Base-by-base conservation (phyloP, 225 moss, liverwort and hornwort genomes). In the Pseudisothecium myosuroides region DNA sequence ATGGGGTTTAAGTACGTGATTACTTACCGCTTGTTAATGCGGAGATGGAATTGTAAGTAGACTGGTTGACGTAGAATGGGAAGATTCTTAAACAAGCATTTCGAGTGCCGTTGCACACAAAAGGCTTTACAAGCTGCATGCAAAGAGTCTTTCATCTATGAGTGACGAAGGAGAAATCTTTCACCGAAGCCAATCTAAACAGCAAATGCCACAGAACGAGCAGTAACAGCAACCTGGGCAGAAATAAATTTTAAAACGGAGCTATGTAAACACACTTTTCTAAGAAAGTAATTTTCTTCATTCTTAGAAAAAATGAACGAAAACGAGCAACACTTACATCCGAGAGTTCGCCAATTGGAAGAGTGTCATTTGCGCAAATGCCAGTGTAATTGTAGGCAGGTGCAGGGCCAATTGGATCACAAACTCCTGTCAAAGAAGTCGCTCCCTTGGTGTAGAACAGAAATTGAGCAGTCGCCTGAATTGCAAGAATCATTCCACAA, bases 371-470 rank as follows among this genome's bases (percentile, higher is more conserved):
- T 67, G 96, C 93, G 87, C 97, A 97, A 26, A 91, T 60, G 76
- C 93, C 93, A 32, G 92, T 92, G 76, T 92, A 94, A 12, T 87
- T 76, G 84, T 95, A 96, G 15, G 78, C 5, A 0, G 96, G 97
- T 77, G 94, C 82, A 17, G 93, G 92, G 63, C 96, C 96, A 49
- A 97, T 94, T 49, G 93, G 94, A 82, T 97, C 92, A 88, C 96
- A 97, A 28, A 97, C 86, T 88, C 92, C 92, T 41, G 88, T 92
- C 88, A 96, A 81, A 11, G 84, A 87, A 24, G 87, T 87, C 75
- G 81, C 20, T 49, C 91, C 91, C 8, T 91, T 82, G 50, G 92
- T 63, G 72, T 92, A 92, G 56, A 71, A 88, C 11, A 63, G 62
- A 22, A 93, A 86, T 47, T 90, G 21, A 4, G 64, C 23, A 64